A percentile compares a stretch with the other conserved stretches of the same genome.
phyloP scores from a whole-genome alignment of 139 green algal species.

The Chlamydomonas incerta region DNA sequence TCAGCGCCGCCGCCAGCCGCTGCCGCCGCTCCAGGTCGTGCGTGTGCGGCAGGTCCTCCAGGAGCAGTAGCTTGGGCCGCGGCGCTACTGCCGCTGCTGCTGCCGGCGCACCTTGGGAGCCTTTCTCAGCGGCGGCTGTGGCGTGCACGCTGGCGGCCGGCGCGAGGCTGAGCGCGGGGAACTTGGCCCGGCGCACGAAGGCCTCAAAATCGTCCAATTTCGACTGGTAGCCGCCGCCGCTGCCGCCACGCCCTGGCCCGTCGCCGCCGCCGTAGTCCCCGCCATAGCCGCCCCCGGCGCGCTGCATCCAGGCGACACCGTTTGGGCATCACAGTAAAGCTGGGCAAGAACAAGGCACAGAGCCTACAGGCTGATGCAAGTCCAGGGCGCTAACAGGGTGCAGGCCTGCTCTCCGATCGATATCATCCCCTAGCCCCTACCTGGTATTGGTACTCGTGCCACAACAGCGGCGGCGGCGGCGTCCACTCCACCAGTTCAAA shows the following conservation, averaged over 20 bases:
- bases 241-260: not conserved
- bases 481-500: conserved; percentile 81
- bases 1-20: conserved; percentile 61
- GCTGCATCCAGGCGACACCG: too few species aligned
- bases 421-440: not conserved
- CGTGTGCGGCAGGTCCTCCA: conserved; percentile 82
- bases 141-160: not conserved
- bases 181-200: conserved; percentile 76
- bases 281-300: not conserved
- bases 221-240: conserved; percentile 53
- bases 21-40: conserved; percentile 54
- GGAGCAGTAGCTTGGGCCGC: conserved; percentile 67
- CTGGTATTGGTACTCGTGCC: conserved; percentile 71
- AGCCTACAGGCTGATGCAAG: too few species aligned
- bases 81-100: too few species aligned
- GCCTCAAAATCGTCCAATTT: conserved; percentile 86
- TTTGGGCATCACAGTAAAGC: too few species aligned
- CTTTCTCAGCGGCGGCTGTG: too few species aligned
- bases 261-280: not conserved
- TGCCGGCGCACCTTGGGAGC: too few species aligned
- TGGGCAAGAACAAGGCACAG: too few species aligned
- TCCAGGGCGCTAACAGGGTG: too few species aligned
- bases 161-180: conserved; percentile 64
- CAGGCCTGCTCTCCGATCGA: too few species aligned
- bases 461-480: conserved; percentile 69